Base-by-base conservation (phyloP, 1,284 basidiomycete species). In the Austropuccinia psidii region DNA sequence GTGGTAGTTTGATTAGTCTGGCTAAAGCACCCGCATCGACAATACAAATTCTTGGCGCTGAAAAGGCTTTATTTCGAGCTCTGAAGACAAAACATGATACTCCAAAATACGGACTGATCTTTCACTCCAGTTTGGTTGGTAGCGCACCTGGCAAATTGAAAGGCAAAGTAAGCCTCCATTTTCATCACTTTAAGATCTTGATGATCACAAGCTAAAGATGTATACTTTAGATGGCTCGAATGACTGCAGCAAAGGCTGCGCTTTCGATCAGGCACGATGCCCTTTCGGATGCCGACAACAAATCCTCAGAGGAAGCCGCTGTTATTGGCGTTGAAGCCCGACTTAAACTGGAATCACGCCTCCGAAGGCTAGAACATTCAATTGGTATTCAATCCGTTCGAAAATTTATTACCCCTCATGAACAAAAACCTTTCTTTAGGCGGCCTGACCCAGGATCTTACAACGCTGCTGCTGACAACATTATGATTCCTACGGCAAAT, bases 81-180 rank as follows among this genome's bases (percentile, higher is more conserved):
- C 85, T 98, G 77, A 98, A 98, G 84, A 98, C 96, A 74, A 98
- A 98, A 83, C 93, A 97, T 80, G 93, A 98, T 83, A 98, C 95
- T 74, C 95, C 94, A 61, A 98, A 98, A 83, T 97, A 98, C 80
- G 94, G 93, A 78, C 85, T 97, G 62, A 96, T 98, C 79, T 98
- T 95, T 83, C 94, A 97, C 84, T 90, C 90, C 81, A 50, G 91
- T 3, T 85, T 98, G 73, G 91, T 98, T 77, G 96, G 95, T 45
- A 93, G 96, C 84, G 95, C 96, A 69, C 92, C 95, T 62, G 92
- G 93, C 77, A 97, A 97, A 84, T 86, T 97, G 77, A 98, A 98
- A 86, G 96, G 95, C 79, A 98, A 98, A 84, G 89, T 89, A 65
- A 76, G 83, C 75, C 65, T 19, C 33, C 64, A 19, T 50, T 45